phyloP scores from a whole-genome alignment of 1,284 basidiomycete genomes.

The Malassezia psittaci region DNA sequence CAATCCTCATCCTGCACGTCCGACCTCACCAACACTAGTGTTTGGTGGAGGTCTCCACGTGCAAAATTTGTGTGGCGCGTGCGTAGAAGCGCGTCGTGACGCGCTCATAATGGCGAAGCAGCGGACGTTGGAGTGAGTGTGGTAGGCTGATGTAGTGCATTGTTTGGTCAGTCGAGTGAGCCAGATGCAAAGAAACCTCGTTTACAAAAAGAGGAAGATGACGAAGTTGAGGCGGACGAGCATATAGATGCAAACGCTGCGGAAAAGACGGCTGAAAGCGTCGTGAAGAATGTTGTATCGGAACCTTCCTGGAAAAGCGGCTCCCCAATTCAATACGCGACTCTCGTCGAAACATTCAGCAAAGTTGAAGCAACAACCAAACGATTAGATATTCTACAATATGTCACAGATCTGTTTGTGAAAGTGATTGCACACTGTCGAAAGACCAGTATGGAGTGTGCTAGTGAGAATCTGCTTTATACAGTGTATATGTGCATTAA shows the following conservation, averaged over 20 bases:
- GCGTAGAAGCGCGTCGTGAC: not conserved
- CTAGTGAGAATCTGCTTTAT: constrained; percentile 61
- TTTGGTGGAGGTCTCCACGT: not conserved
- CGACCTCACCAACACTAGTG: constrained; percentile 2
- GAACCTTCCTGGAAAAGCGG: not conserved
- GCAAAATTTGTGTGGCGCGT: not conserved
- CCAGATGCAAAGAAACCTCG: not conserved
- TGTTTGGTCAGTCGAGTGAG: not conserved
- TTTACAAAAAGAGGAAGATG: not conserved
- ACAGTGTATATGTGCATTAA: constrained; percentile 96
- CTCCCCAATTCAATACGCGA: constrained; percentile 66
- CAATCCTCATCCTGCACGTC: constrained; percentile 44
- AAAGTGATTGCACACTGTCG: constrained; percentile 75
- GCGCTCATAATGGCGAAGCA: constrained; percentile 10
- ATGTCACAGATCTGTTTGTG: constrained; percentile 76
- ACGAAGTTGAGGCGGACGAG: not conserved
- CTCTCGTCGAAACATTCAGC: constrained; percentile 75
- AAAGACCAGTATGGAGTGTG: constrained; percentile 22
- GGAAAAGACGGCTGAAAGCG: not conserved
- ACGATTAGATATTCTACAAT: constrained; percentile 79
- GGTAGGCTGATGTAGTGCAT: constrained; percentile 3
- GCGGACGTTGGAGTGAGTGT: constrained; percentile 7
- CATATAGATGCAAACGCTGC: not conserved
- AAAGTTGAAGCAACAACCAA: constrained; percentile 92
- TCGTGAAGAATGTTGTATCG: not conserved